Evolutionary conservation across 2,329 filamentous ascomycete genomes (phyloP).

Genomic region (Taxawa tesnikishii): DNA sequence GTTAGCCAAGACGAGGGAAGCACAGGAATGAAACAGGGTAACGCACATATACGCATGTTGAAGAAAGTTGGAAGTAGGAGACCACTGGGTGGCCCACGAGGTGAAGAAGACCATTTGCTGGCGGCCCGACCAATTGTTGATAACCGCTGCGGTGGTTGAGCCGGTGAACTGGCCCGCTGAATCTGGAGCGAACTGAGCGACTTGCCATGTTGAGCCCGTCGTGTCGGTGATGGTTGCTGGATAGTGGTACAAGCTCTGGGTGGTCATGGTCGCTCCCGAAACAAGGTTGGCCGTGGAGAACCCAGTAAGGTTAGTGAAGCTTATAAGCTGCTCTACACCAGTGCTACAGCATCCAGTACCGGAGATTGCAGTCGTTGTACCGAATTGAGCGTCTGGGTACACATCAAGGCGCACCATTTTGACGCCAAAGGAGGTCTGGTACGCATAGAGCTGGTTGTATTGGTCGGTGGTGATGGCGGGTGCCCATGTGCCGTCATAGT

Average conservation of each 20-base stretch:
- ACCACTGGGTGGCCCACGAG: conserved; percentile 39
- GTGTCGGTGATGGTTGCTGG: conserved; percentile 43
- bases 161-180: conserved; percentile 20
- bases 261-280: conserved; percentile 34
- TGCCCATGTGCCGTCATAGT: conserved; percentile 35
- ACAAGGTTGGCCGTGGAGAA: conserved; percentile 44
- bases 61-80: conserved; percentile 42
- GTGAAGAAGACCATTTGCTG: conserved; percentile 53
- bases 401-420: too few relatives aligned
- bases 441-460: conserved; percentile 43
- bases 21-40: conserved; percentile 49
- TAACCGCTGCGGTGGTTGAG: conserved; percentile 42
- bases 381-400: conserved; percentile 40
- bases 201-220: conserved; percentile 39
- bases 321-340: conserved; percentile 39
- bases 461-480: conserved; percentile 45
- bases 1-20: conserved; percentile 27
- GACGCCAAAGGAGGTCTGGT: conserved; percentile 47
- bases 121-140: conserved; percentile 44
- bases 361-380: conserved; percentile 16
- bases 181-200: conserved; percentile 41
- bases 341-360: conserved; percentile 34
- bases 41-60: conserved; percentile 53
- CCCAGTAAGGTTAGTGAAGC: conserved; percentile 40
- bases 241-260: conserved; percentile 44